Evolutionary conservation across 345 rosid species (phyloP).

Genomic region (Salix dunnii): DNA sequence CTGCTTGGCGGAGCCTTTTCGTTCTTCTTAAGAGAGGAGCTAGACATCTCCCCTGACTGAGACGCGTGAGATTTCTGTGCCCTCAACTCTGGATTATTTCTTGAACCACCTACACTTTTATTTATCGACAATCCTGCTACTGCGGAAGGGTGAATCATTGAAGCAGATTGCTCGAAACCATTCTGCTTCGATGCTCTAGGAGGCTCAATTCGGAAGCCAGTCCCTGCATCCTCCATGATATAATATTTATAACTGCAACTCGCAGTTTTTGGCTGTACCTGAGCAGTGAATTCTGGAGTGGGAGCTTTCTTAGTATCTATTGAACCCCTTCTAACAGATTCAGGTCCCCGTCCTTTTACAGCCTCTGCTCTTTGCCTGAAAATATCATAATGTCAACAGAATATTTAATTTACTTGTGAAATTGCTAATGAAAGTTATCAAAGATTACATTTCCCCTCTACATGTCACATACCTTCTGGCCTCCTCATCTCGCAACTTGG

Average conservation of each 20-base stretch:
- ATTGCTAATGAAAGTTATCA: neutral
- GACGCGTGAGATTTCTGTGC: slow-evolving; percentile 29
- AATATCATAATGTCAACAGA: too few species aligned
- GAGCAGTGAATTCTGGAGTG: slow-evolving; percentile 62
- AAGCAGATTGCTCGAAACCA: slow-evolving; percentile 34
- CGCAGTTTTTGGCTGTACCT: slow-evolving; percentile 44
- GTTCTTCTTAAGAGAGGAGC: slow-evolving; percentile 29
- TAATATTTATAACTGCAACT: slow-evolving; percentile 38
- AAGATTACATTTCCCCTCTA: neutral
- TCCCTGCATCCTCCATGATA: slow-evolving; percentile 34
- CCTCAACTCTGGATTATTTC: slow-evolving; percentile 30
- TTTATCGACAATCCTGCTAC: slow-evolving; percentile 22
- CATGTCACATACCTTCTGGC: slow-evolving; percentile 18
- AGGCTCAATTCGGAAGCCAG: slow-evolving; percentile 46
- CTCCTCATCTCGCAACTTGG: slow-evolving; percentile 24
- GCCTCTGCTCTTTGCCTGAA: slow-evolving; percentile 63
- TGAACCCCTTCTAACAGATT: slow-evolving; percentile 59
- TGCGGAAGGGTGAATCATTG: slow-evolving; percentile 53
- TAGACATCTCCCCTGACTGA: slow-evolving; percentile 32
- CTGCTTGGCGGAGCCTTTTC: slow-evolving; percentile 19
- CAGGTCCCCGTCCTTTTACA: slow-evolving; percentile 56
- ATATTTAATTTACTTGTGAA: neutral
- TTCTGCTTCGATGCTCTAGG: slow-evolving; percentile 24
- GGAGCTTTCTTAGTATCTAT: slow-evolving; percentile 43
- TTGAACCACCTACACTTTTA: slow-evolving; percentile 26